Evolutionary conservation across 2,329 filamentous ascomycete genomes (phyloP), one percentile per base, ranked within the genome.

Genomic region (Colletotrichum coccodes): DNA sequence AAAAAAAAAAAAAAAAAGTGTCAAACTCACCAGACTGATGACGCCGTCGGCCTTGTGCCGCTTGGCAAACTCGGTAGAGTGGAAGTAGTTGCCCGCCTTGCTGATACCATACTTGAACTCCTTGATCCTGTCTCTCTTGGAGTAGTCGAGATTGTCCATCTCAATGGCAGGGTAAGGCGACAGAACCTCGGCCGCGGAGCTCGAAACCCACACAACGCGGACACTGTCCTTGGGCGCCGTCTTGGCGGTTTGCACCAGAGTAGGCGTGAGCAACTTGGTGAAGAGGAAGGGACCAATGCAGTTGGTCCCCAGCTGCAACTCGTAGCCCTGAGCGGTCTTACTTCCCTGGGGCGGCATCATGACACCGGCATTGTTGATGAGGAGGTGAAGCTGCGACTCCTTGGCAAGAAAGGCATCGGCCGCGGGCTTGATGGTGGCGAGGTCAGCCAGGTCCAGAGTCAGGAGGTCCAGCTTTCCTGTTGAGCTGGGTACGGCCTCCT

Each of bases 291-390:
- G 76, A 0, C 78, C 81, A 6, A 83, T 68, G 36, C 78, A 77
- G 52, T 83, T 83, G 2, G 77, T 76, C 6, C 80, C 81, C 6
- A 82, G 77, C 66, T 84, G 82, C 21, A 83, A 76, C 71, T 84
- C 82, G 59, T 83, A 79, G 3, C 79, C 77, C 58, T 84, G 82
- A 9, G 75, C 76, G 2, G 82, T 83, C 74, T 77, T 78, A 30
- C 76, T 79, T 0, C 79, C 81, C n/a, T 75, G 73, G 0, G 83
- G 81, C 1, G 81, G 76, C 3, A 73, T 73, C 78, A 84, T 83
- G 36, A 85, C 76, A 12, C 79, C 83, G 0, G 83, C 83, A 74
- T 85, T 85, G 70, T 85, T 82, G 72, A 83, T 79, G 16, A 85
- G 69, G 1, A 83, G 71, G 64, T 85, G 79, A 1, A 85, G 75